Evolutionary conservation across 2,329 filamentous ascomycete species (phyloP).

Genomic region (Pezicula carpinea): DNA sequence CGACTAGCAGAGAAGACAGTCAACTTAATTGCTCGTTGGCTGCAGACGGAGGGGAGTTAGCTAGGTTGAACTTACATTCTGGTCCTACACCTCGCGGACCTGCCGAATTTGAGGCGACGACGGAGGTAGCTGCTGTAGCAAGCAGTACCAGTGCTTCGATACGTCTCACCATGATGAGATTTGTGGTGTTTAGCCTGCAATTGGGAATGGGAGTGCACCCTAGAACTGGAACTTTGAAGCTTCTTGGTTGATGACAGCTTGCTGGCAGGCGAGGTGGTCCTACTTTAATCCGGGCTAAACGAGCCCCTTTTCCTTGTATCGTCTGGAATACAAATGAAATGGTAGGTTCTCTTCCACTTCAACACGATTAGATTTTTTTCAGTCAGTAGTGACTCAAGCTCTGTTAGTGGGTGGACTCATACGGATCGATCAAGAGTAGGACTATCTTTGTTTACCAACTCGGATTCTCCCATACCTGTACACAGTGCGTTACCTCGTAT

Average conservation of each 20-base stretch:
- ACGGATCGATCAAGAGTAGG: too few relatives aligned
- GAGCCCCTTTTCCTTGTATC: too few relatives aligned
- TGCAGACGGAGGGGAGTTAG: slow-evolving; percentile 6
- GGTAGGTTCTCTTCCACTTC: too few relatives aligned
- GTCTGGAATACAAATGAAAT: too few relatives aligned
- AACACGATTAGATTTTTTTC: too few relatives aligned
- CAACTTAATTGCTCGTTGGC: slow-evolving; percentile 13
- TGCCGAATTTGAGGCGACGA: slow-evolving; percentile 55
- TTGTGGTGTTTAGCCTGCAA: background rate
- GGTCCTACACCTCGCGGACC: slow-evolving; percentile 83
- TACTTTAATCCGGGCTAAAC: too few relatives aligned
- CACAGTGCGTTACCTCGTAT: too few relatives aligned
- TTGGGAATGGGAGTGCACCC: background rate
- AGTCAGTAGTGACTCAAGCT: too few relatives aligned
- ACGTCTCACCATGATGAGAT: slow-evolving; percentile 19
- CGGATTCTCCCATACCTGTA: too few relatives aligned
- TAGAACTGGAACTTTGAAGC: background rate
- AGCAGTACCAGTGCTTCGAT: slow-evolving; percentile 27
- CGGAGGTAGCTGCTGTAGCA: slow-evolving; percentile 23
- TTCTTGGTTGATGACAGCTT: slow-evolving; percentile 2
- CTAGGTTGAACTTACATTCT: slow-evolving; percentile 65
- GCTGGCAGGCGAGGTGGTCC: background rate
- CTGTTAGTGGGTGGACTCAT: too few relatives aligned
- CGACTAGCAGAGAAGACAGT: slow-evolving; percentile 50
- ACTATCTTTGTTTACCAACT: too few relatives aligned